Conservation (phyloP, 257 asterid genomes). For the Gardenia jasminoides region DNA sequence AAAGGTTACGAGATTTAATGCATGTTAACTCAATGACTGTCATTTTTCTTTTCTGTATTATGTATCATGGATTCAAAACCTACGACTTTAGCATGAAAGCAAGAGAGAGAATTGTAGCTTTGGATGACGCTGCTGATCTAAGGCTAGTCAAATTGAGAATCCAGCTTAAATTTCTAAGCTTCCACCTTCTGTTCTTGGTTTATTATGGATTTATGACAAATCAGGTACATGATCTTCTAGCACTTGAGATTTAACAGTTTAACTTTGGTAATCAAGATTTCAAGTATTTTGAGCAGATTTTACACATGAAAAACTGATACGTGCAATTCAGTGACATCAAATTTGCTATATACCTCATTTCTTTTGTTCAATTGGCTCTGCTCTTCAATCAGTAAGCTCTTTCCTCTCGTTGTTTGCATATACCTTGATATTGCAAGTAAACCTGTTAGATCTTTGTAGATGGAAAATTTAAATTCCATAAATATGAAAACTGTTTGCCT, state of each 20-base stretch:
- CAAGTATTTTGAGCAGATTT: not conserved
- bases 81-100: no score
- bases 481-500: not conserved
- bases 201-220: no score
- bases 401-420: not conserved
- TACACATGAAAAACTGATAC: not conserved
- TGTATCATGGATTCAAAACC: no score
- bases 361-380: not conserved
- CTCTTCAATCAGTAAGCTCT: not conserved
- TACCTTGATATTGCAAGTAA: not conserved
- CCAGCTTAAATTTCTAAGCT: no score
- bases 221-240: no score
- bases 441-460: not conserved
- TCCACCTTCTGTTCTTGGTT: no score
- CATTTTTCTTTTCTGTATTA: no score
- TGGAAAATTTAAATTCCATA: not conserved
- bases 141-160: no score
- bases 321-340: not conserved
- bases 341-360: not conserved
- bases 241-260: not conserved
- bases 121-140: no score
- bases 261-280: not conserved
- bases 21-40: no score
- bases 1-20: no score
- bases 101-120: no score